A percentile compares a stretch with the other conserved stretches of the same genome.
Evolutionary conservation across 371 early-diverging fungal genomes (phyloP).

Genomic region (Capillidium heterosporum): DNA sequence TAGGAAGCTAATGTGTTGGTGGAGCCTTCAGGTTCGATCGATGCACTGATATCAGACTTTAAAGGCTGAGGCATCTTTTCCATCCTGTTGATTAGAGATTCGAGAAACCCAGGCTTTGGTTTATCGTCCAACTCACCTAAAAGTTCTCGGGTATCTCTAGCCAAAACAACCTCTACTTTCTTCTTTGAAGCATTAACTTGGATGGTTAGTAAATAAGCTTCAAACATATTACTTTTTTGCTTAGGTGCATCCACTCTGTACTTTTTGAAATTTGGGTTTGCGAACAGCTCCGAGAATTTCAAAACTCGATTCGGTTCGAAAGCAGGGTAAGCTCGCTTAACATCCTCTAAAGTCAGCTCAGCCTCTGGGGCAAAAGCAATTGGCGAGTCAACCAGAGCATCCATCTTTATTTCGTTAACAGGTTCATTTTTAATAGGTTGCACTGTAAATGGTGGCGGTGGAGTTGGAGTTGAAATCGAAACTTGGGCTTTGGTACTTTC

Average conservation of each 20-base stretch:
- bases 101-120: background rate
- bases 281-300: slow-evolving; percentile 50
- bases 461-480: slow-evolving; percentile 1
- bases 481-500: slow-evolving; percentile 3
- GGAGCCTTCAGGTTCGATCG: slow-evolving; percentile 8
- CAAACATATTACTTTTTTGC: background rate
- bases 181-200: too few relatives aligned
- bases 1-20: slow-evolving; percentile 18
- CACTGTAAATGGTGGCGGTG: background rate
- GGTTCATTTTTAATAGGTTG: background rate
- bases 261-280: slow-evolving; percentile 9
- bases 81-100: background rate
- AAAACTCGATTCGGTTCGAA: slow-evolving; percentile 37
- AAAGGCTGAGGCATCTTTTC: background rate
- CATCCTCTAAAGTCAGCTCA: slow-evolving; percentile 16
- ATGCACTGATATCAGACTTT: slow-evolving; percentile 5
- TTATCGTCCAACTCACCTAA: slow-evolving; percentile 15
- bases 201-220: background rate
- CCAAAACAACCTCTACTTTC: too few relatives aligned
- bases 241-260: background rate
- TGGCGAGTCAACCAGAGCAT: slow-evolving; percentile 6
- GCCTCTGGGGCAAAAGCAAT: slow-evolving; percentile 3
- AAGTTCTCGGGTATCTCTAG: slow-evolving; percentile 2
- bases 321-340: slow-evolving; percentile 37
- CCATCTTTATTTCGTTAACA: background rate